Evolutionary conservation across 2,329 filamentous ascomycete species (phyloP).

Genomic region (Ascochyta viciae-villosae): DNA sequence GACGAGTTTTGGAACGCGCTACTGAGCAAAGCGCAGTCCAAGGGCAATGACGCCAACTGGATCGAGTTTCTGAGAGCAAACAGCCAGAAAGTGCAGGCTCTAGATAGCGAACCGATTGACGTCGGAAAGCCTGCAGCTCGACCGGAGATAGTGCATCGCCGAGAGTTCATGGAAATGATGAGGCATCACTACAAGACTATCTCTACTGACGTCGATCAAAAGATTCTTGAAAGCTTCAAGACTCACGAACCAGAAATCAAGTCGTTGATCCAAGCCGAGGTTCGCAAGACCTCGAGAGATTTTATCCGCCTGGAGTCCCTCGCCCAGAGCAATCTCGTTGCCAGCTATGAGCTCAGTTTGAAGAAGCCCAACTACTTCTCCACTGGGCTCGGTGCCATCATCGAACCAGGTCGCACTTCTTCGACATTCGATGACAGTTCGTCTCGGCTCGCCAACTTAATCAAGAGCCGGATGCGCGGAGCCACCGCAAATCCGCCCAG

Average conservation of each 20-base stretch:
- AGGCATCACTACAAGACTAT: conserved; percentile 30
- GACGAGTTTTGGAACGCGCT: conserved; percentile 72
- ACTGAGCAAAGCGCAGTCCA: conserved; percentile 60
- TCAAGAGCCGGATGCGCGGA: conserved; percentile 13
- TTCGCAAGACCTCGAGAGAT: conserved; percentile 43
- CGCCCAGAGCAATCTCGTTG: conserved; percentile 41
- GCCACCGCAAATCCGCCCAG: conserved; percentile 49
- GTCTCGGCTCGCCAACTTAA: background rate
- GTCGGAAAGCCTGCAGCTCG: conserved; percentile 9
- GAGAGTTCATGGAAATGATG: conserved; percentile 57
- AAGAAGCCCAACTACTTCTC: conserved; percentile 75
- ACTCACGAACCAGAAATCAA: conserved; percentile 26
- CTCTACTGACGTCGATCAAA: conserved; percentile 32
- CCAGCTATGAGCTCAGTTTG: conserved; percentile 43
- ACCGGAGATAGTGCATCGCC: conserved; percentile 50
- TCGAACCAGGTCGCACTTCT: conserved; percentile 69
- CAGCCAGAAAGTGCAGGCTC: conserved; percentile 46
- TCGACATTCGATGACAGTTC: conserved; percentile 47
- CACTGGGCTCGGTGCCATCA: conserved; percentile 67
- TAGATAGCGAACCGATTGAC: conserved; percentile 24
- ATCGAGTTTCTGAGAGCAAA: conserved; percentile 62
- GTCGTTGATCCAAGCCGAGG: conserved; percentile 25
- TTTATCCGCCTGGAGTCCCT: conserved; percentile 40
- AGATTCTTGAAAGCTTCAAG: conserved; percentile 29
- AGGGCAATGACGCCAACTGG: conserved; percentile 56